Percentiles rank a stretch among this genome's conserved stretches.
phyloP scores from a whole-genome alignment of 257 asterid species.

The Craterostigma plantagineum region DNA sequence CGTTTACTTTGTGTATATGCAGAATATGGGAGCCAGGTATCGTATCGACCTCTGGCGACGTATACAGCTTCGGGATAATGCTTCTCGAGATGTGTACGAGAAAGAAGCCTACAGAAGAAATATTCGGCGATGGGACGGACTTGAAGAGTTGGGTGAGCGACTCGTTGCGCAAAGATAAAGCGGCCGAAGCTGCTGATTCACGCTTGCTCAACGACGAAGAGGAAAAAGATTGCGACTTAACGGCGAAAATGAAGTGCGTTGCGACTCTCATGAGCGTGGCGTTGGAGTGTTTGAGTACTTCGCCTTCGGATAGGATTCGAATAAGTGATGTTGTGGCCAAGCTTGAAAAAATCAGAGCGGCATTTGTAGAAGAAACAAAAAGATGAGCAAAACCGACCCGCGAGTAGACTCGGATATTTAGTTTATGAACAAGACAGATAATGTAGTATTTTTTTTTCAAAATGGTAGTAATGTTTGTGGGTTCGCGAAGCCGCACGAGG shows the following conservation, averaged over 20 bases:
- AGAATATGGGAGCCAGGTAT: constrained; percentile 23
- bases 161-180: constrained; percentile 10
- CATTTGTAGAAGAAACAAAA: constrained; percentile 2
- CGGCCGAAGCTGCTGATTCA: constrained; percentile 7
- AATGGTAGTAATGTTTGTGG: too few relatives aligned
- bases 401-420: too few relatives aligned
- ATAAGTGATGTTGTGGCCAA: constrained; percentile 14
- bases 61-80: constrained; percentile 20
- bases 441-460: too few relatives aligned
- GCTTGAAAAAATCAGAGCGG: constrained; percentile 15
- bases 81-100: constrained; percentile 17
- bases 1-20: constrained; percentile 13
- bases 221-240: neutral
- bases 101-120: constrained; percentile 15
- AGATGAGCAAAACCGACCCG: too few relatives aligned
- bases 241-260: constrained; percentile 9
- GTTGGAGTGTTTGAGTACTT: constrained; percentile 13
- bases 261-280: constrained; percentile 14
- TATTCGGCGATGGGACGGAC: constrained; percentile 14
- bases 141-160: constrained; percentile 15
- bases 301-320: constrained; percentile 12
- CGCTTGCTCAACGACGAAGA: constrained; percentile 12
- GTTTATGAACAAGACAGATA: too few relatives aligned
- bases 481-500: too few relatives aligned
- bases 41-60: constrained; percentile 15